Conservation (phyloP, 2,329 filamentous ascomycete genomes). For the Hansfordia pulvinata region DNA sequence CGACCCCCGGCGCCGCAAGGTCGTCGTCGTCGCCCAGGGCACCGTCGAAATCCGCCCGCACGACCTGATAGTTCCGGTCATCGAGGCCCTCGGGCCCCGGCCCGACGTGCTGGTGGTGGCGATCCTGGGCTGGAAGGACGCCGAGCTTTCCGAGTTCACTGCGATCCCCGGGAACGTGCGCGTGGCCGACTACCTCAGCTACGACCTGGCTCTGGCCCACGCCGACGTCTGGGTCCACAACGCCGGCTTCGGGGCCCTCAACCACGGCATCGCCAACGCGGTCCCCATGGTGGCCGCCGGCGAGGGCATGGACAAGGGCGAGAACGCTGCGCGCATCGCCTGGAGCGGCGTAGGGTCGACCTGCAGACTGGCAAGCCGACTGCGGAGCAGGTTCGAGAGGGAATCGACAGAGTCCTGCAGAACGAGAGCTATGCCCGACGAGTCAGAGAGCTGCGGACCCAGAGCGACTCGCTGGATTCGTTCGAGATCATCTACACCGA, state of each 20-base stretch:
- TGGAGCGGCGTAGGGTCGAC: conserved; percentile 21
- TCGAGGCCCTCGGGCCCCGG: conserved; percentile 15
- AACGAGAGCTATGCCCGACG: conserved; percentile 9
- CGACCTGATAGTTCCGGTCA: conserved; percentile 23
- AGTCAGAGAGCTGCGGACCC: conserved; percentile 11
- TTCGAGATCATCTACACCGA: conserved; percentile 15
- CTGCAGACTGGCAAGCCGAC: conserved; percentile 13
- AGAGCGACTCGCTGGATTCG: conserved; percentile 16
- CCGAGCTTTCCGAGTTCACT: conserved; percentile 2
- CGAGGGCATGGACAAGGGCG: conserved; percentile 26
- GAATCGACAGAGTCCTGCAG: conserved; percentile 14
- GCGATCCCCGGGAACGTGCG: conserved; percentile 15
- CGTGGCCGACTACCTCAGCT: conserved; percentile 22
- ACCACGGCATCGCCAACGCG: conserved; percentile 23
- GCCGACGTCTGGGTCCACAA: conserved; percentile 24
- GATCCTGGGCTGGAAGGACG: conserved; percentile 21
- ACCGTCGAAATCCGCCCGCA: conserved; percentile 23
- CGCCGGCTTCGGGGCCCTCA: conserved; percentile 24
- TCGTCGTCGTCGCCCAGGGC: conserved; percentile 24
- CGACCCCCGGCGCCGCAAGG: conserved; percentile 10
- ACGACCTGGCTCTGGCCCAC: conserved; percentile 22
- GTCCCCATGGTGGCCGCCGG: conserved; percentile 25
- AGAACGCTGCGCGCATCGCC: conserved; percentile 20
- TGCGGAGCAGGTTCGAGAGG: conserved; percentile 12
- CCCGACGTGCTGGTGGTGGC: conserved; percentile 17